Evolutionary conservation across 768 basidiomycete genomes (phyloP), one percentile per base, ranked within the genome.

Genomic region (Phlebiopsis flavidoalba): DNA sequence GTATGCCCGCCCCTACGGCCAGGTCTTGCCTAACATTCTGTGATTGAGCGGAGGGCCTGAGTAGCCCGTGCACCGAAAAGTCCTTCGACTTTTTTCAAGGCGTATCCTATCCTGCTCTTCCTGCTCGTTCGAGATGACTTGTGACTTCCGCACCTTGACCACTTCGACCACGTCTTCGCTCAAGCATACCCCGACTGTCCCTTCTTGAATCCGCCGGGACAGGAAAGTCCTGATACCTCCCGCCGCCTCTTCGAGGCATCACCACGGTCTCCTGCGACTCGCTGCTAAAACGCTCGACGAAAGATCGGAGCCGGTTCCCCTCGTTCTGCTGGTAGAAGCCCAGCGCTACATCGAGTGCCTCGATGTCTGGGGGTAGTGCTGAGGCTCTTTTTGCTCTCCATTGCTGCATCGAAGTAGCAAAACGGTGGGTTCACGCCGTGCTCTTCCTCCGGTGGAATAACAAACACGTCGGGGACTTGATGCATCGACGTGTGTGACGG

Each of bases 361-460:
- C 73, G 52, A 73, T 65, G 61, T 74, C 72, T 1, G 71, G 72
- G n/a, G 31, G 55, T 56, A 36, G 67, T 70, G 26, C 64, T 67
- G 47, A 63, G 64, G 26, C 51, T 52, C n/a, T 54, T 54, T 31
- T 64, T 49, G 5, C 59, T 60, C 22, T 67, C 72, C 33, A 69
- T 57, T 8, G 59, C 54, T 5, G 72, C 74, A 49, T 76, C 70
- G 54, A 73, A 76, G 36, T 69, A 73, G 49, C 69, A 71, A 59
- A 66, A 75, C 2, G 75, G 75, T 15, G 71, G 73, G 17, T 69
- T 70, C 11, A 69, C 65, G 5, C 65, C 64, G 43, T 73, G 72
- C 57, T 76, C 74, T 47, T 75, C 75, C 60, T 76, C 74, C 15
- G 75, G 75, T 8, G 75, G 73, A 26, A 70, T 70, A 15, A 76